Percentiles rank a stretch among this genome's conserved stretches.
Evolutionary conservation across 768 basidiomycete genomes (phyloP).

Genomic region (Mycena epipterygia): DNA sequence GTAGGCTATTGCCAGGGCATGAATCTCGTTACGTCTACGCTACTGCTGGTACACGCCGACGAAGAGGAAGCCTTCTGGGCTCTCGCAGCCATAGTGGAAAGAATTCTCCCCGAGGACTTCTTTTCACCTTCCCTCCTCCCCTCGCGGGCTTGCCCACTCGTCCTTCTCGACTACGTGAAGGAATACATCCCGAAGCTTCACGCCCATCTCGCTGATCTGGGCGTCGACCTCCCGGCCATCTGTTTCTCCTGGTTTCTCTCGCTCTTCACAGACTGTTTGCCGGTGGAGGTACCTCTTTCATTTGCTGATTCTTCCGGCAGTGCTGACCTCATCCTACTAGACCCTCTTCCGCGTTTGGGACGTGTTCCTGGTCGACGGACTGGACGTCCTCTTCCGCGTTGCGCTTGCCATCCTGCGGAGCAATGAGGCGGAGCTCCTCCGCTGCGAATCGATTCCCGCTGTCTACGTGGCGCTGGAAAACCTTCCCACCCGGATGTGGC

Average conservation of each 20-base stretch:
- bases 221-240: slow-evolving; percentile 92
- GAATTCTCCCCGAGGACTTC: slow-evolving; percentile 91
- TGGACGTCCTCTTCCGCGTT: slow-evolving; percentile 92
- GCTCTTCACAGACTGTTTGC: slow-evolving; percentile 95
- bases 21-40: slow-evolving; percentile 95
- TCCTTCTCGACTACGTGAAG: slow-evolving; percentile 89
- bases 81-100: slow-evolving; percentile 89
- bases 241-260: slow-evolving; percentile 99
- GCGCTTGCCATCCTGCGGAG: slow-evolving; percentile 88
- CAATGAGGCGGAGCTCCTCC: slow-evolving; percentile 87
- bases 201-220: slow-evolving; percentile 80
- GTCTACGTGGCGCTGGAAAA: slow-evolving; percentile 92
- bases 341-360: slow-evolving; percentile 98
- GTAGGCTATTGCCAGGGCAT: slow-evolving; percentile 97
- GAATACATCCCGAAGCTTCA: slow-evolving; percentile 83
- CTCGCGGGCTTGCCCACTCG: slow-evolving; percentile 93
- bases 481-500: slow-evolving; percentile 94
- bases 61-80: slow-evolving; percentile 99
- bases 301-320: neutral
- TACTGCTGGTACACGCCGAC: slow-evolving; percentile 92
- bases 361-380: slow-evolving; percentile 92
- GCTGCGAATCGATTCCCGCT: slow-evolving; percentile 87
- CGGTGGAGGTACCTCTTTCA: slow-evolving; percentile 80
- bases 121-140: slow-evolving; percentile 94
- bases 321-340: slow-evolving; percentile 52